phyloP scores from a whole-genome alignment of 768 basidiomycete species.

The Mycena indigotica region DNA sequence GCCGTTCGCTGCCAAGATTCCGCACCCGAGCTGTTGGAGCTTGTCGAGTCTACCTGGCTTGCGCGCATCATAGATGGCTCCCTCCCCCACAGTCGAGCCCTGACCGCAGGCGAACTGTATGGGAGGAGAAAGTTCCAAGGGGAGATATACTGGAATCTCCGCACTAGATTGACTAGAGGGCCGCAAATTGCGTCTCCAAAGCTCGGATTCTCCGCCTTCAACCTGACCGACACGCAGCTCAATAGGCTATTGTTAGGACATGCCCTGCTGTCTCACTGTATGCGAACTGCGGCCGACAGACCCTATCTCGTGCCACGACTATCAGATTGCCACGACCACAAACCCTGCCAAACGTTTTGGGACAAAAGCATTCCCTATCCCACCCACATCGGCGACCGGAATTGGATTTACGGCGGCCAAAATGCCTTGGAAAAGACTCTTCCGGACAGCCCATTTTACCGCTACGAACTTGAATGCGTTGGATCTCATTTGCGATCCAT shows the following conservation, averaged over 20 bases:
- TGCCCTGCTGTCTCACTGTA: background rate
- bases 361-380: too few species aligned
- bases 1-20: background rate
- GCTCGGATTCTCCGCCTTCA: background rate
- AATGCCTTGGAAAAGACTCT: too few species aligned
- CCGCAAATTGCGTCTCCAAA: background rate
- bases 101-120: background rate
- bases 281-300: background rate
- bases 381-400: too few species aligned
- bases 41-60: background rate
- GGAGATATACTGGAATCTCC: background rate
- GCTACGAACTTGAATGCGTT: too few species aligned
- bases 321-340: too few species aligned
- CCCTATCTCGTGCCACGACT: background rate
- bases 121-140: background rate
- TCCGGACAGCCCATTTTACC: too few species aligned
- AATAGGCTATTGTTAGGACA: background rate
- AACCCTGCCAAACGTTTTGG: too few species aligned
- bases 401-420: too few species aligned
- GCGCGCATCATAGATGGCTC: background rate
- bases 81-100: background rate
- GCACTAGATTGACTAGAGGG: background rate
- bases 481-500: too few species aligned
- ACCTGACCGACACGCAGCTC: background rate
- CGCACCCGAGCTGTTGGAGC: background rate